phyloP scores from a whole-genome alignment of 805 yeast genomes.

The Lipomyces japonicus region DNA sequence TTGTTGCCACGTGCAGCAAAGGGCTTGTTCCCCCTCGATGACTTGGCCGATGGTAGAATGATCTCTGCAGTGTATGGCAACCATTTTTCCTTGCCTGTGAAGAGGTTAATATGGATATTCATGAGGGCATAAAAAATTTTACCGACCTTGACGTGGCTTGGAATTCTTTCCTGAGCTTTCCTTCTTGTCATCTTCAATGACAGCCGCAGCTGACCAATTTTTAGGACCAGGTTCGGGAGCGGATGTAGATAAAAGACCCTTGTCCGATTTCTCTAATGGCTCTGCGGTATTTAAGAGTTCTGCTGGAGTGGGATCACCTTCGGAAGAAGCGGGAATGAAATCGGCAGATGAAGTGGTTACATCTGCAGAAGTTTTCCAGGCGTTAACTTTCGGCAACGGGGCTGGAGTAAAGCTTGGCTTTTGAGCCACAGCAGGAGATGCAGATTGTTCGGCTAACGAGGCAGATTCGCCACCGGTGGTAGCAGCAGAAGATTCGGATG shows the following conservation, averaged over 20 bases:
- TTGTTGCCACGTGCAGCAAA: constrained; percentile 12
- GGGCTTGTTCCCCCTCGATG: constrained; percentile 34
- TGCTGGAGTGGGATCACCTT: constrained; percentile 26
- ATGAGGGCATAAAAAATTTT: neutral
- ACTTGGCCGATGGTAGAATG: constrained; percentile 36
- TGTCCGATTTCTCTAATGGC: too few relatives aligned
- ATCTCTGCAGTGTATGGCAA: constrained; percentile 63
- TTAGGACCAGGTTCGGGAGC: constrained; percentile 30
- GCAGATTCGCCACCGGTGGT: constrained; percentile 19
- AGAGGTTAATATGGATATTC: constrained; percentile 7
- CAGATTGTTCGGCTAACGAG: constrained; percentile 18
- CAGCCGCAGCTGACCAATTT: constrained; percentile 42
- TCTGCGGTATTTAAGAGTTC: constrained; percentile 29
- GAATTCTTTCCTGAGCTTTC: constrained; percentile 6
- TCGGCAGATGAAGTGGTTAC: constrained; percentile 14
- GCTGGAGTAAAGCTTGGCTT: constrained; percentile 54
- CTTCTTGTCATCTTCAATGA: constrained; percentile 28
- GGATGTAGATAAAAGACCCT: constrained; percentile 27
- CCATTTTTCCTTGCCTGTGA: constrained; percentile 63
- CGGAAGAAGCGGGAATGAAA: neutral
- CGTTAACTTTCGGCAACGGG: constrained; percentile 58
- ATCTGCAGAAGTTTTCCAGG: constrained; percentile 49
- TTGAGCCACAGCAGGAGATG: constrained; percentile 16
- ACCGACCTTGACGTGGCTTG: constrained; percentile 22
- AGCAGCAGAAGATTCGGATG: constrained; percentile 19